A percentile compares a stretch with the other conserved stretches of the same genome.
Conservation (phyloP, 768 basidiomycete species). For the Tylopilus subfusipes region DNA sequence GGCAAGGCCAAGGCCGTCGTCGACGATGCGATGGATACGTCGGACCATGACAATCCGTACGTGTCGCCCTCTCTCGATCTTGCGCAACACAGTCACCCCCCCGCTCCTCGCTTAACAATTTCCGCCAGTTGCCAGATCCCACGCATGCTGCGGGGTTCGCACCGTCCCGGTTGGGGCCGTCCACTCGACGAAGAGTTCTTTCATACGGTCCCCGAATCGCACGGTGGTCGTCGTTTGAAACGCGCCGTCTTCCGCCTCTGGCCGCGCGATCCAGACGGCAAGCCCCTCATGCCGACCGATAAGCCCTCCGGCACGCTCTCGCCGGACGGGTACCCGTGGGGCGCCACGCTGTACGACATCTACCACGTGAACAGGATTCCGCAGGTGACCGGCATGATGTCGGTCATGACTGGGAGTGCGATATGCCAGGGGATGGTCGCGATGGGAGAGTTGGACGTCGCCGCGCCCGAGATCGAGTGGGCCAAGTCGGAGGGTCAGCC, state of each 20-base stretch:
- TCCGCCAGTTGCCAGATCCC: no score
- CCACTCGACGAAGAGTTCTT: neutral
- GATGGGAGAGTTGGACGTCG: constrained; percentile 16
- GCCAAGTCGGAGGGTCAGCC: constrained; percentile 24
- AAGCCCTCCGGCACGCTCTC: constrained; percentile 14
- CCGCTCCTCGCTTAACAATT: no score
- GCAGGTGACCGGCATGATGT: accelerated
- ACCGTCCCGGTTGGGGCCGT: constrained; percentile 10
- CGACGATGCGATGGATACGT: neutral
- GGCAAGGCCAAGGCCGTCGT: neutral
- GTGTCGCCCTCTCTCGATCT: neutral
- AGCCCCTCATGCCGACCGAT: neutral
- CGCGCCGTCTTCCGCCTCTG: constrained; percentile 24
- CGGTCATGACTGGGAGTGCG: constrained; percentile 20
- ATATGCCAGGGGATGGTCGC: constrained; percentile 10
- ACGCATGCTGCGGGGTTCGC: no score
- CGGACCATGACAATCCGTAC: neutral
- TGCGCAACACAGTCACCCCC: neutral
- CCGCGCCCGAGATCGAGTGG: constrained; percentile 19
- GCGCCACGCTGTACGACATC: constrained; percentile 27
- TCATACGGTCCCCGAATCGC: neutral
- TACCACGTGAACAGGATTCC: constrained; percentile 15
- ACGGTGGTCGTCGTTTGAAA: neutral
- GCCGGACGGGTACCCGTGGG: constrained; percentile 25
- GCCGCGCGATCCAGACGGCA: constrained; percentile 25